A percentile compares a stretch with the other conserved stretches of the same genome.
These are phyloP conservation scores for Geranium rotundifolium DNA, from an alignment of 345 rosid genomes.

Conservation along the genomic window DNA sequence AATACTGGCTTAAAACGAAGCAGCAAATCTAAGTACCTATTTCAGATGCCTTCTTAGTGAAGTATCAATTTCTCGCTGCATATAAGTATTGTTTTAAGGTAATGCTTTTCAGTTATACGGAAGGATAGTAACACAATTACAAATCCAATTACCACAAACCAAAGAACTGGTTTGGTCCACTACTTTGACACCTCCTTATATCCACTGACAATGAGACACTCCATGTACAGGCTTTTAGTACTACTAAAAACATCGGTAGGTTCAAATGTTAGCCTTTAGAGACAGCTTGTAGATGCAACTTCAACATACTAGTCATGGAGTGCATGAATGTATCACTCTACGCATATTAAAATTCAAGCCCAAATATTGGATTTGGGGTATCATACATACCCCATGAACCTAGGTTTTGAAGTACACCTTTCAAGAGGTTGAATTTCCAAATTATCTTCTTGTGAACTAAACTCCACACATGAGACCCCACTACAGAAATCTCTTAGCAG, in stretches of 20 bases:
- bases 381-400: not conserved
- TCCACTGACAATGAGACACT: not conserved
- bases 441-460: not conserved
- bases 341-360: too few species aligned
- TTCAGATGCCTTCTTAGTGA: too few species aligned
- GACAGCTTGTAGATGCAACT: not conserved
- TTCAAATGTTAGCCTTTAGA: not conserved
- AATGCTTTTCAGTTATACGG: not conserved
- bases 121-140: not conserved
- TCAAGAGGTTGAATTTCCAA: not conserved
- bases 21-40: too few species aligned
- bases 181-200: too few species aligned
- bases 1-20: too few species aligned
- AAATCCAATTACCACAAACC: not conserved
- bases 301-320: not conserved
- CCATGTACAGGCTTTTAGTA: too few species aligned
- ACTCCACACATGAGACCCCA: not conserved
- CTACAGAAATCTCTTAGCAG: not conserved
- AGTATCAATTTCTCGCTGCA: too few species aligned
- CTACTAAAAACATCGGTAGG: not conserved
- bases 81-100: too few species aligned
- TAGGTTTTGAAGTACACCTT: not conserved
- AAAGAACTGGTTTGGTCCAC: not conserved
- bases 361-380: too few species aligned
- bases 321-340: not conserved